phyloP scores from a whole-genome alignment of 768 basidiomycete species.

The Rickenella mellea region DNA sequence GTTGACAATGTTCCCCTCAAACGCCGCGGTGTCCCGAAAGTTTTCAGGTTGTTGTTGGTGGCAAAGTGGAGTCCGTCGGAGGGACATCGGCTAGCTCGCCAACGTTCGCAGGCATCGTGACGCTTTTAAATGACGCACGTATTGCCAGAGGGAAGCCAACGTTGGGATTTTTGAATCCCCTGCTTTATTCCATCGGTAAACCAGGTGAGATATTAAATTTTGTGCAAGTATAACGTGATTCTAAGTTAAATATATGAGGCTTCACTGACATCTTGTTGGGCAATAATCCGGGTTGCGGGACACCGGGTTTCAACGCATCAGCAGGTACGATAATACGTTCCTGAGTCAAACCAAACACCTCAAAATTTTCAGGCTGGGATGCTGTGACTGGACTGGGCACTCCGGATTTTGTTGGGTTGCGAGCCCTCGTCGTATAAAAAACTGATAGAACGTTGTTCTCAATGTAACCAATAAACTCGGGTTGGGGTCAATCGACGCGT shows the following conservation, averaged over 20 bases:
- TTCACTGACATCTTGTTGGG: slow-evolving; percentile 4
- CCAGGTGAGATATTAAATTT: background rate
- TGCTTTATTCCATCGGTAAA: slow-evolving; percentile 11
- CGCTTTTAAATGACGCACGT: slow-evolving; percentile 20
- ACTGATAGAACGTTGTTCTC: too few relatives aligned
- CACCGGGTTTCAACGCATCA: slow-evolving; percentile 10
- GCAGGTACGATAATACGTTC: too few relatives aligned
- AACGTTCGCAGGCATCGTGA: slow-evolving; percentile 16
- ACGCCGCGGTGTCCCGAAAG: background rate
- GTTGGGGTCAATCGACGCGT: slow-evolving; percentile 13
- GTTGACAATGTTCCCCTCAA: background rate
- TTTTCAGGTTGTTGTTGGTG: slow-evolving; percentile 9
- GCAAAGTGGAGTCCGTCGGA: slow-evolving; percentile 3
- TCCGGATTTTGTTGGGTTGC: slow-evolving; percentile 9
- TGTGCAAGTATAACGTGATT: background rate
- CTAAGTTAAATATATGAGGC: background rate
- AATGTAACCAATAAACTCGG: too few relatives aligned
- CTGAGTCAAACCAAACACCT: too few relatives aligned
- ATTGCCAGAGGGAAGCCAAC: slow-evolving; percentile 14
- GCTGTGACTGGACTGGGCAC: slow-evolving; percentile 12
- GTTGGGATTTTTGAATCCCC: slow-evolving; percentile 21
- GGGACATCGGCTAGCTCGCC: slow-evolving; percentile 17
- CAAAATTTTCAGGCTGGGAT: slow-evolving; percentile 8
- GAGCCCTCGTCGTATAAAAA: too few relatives aligned
- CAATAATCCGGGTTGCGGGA: slow-evolving; percentile 9